Evolutionary conservation across 1,284 basidiomycete genomes (phyloP).

Genomic region (Fomitopsis schrenkii): DNA sequence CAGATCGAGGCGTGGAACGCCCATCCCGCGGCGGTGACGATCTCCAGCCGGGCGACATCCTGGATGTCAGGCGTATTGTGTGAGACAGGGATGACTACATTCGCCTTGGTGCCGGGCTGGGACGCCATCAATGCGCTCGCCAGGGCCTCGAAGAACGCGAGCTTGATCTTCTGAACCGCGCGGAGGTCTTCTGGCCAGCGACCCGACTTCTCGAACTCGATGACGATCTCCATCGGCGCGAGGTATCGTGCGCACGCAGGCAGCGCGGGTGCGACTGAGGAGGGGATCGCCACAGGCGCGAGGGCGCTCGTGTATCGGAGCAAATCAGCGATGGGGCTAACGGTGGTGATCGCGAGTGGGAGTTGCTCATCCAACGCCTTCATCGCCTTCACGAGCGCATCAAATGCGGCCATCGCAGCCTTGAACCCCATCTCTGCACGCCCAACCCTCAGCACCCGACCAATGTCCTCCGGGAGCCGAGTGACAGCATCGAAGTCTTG

Average conservation of each 20-base stretch:
- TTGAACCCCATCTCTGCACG: slow-evolving; percentile 67
- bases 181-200: slow-evolving; percentile 94
- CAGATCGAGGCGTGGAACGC: slow-evolving; percentile 84
- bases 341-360: slow-evolving; percentile 77
- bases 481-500: slow-evolving; percentile 64
- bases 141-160: slow-evolving; percentile 85
- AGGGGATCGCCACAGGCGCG: slow-evolving; percentile 58
- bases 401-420: slow-evolving; percentile 77
- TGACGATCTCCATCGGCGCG: slow-evolving; percentile 66
- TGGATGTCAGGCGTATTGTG: slow-evolving; percentile 50
- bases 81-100: slow-evolving; percentile 55
- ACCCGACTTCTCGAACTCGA: slow-evolving; percentile 90
- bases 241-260: slow-evolving; percentile 61
- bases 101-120: slow-evolving; percentile 48
- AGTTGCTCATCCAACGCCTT: slow-evolving; percentile 77
- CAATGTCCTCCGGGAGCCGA: slow-evolving; percentile 57
- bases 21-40: slow-evolving; percentile 82
- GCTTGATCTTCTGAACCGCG: slow-evolving; percentile 93
- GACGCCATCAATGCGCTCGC: slow-evolving; percentile 58
- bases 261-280: slow-evolving; percentile 39
- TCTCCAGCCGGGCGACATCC: slow-evolving; percentile 74
- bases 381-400: slow-evolving; percentile 73
- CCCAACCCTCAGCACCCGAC: slow-evolving; percentile 44
- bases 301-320: slow-evolving; percentile 87
- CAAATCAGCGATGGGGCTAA: slow-evolving; percentile 70